phyloP scores from a whole-genome alignment of 257 asterid genomes.

The Galeopsis tetrahit region DNA sequence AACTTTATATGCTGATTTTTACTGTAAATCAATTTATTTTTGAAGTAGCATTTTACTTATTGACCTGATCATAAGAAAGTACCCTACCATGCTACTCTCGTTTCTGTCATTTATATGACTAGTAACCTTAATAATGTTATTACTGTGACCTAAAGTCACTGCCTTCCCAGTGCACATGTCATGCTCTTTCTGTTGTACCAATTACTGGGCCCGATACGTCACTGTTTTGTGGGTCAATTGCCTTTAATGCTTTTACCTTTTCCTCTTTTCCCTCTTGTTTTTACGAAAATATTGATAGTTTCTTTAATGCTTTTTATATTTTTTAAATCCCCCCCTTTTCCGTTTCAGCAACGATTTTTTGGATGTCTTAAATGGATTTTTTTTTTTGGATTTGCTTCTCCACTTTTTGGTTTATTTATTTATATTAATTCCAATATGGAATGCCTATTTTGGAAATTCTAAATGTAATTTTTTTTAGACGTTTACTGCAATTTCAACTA shows the following conservation, averaged over 20 bases:
- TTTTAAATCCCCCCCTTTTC: background rate
- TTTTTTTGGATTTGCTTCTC: background rate
- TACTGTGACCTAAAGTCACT: constrained; percentile 9
- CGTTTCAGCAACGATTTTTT: background rate
- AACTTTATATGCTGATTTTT: constrained; percentile 25
- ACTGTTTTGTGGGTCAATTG: background rate
- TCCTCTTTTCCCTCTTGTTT: background rate
- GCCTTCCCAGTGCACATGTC: constrained; percentile 11
- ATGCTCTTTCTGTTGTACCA: background rate
- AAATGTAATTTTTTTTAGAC: background rate
- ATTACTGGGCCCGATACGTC: background rate
- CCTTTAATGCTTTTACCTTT: background rate
- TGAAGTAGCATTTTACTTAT: constrained; percentile 12
- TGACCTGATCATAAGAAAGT: constrained; percentile 13
- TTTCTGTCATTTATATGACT: constrained; percentile 10
- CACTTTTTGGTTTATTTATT: background rate
- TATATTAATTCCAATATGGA: background rate
- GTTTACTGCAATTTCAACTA: background rate
- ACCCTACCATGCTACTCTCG: background rate
- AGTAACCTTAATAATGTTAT: background rate
- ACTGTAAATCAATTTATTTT: constrained; percentile 12
- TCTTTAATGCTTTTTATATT: background rate
- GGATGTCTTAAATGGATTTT: background rate
- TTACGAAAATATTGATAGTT: background rate
- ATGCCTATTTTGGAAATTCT: background rate